Base-by-base conservation (phyloP, 228 moss, liverwort and hornwort genomes). In the Sphagnum fallax region DNA sequence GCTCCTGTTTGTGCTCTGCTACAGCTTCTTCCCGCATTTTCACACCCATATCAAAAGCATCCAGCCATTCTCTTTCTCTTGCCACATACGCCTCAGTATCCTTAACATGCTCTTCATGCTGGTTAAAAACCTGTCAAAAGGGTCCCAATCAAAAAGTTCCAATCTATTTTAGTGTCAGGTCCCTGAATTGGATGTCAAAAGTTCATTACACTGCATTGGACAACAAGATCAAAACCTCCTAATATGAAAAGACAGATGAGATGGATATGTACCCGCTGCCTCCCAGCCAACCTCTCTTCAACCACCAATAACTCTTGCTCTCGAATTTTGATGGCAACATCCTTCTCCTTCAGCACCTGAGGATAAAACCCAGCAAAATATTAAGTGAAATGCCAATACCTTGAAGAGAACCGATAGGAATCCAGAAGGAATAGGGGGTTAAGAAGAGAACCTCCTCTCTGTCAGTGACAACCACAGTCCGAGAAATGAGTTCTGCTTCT, bases 1-100 rank as follows among this genome's bases (percentile, higher is more conserved):
- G 74, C 67, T 92, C 92, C 47, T 84, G 85, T 53, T 85, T 86
- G 79, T 92, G 90, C 75, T 95, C 92, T 64, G 84, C 89, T 74
- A 93, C 70, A 47, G 72, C 75, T 71, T 84, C 84, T 76, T 98
- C 91, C 51, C 81, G 91, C 63, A 90, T 76, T 76, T 84, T 98
- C 77, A 98, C 73, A 63, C 83, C 84, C 60, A 73, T 84, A 75
- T 93, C 93, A 5, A 88, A 76, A 61, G 83, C 81, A 71, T 93
- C 80, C 75, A 98, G 74, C 47, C 97, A 91, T 4, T 78, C 76
- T 79, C 93, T 82, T 79, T 98, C 93, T 16, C 87, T 78, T 18
- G 53, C 4, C 12, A 90, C 79, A 66, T 78, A 83, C 61, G 72
- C 71, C 69, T 93, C 88, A 15, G 82, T 77, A 53, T 69, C 81